Percentiles rank a stretch among this genome's conserved stretches.
phyloP scores from a whole-genome alignment of 768 basidiomycete species.

The Termitomyces bulborhizus region DNA sequence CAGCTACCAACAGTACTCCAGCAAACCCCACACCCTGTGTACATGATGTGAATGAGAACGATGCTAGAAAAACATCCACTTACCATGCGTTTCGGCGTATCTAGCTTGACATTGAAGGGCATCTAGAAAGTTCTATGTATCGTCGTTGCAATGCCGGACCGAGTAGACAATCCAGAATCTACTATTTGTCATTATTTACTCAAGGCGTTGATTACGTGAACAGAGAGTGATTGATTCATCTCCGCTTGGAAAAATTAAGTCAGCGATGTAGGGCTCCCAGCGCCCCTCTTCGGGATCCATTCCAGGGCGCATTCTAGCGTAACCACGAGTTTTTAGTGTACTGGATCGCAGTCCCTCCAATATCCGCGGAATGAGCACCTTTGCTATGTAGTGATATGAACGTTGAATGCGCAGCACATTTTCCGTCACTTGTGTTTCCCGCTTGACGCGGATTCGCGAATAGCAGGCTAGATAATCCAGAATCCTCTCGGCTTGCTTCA shows the following conservation, averaged over 20 bases:
- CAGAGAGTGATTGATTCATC: background rate
- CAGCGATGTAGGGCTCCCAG: background rate
- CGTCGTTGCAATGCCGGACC: background rate
- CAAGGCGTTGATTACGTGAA: background rate
- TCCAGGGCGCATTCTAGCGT: too few relatives aligned
- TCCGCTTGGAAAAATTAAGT: background rate
- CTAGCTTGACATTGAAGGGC: slow-evolving; percentile 9
- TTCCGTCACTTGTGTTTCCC: too few relatives aligned
- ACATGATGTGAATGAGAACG: background rate
- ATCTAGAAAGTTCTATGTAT: slow-evolving; percentile 1
- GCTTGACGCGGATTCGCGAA: too few relatives aligned
- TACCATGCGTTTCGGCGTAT: slow-evolving; percentile 17
- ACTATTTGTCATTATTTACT: slow-evolving; percentile 7
- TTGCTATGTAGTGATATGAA: background rate
- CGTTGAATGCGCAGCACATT: background rate
- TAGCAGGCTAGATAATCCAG: background rate
- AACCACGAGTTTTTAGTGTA: background rate
- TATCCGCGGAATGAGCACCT: background rate
- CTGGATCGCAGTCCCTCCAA: background rate
- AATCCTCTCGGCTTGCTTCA: background rate
- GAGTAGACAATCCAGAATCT: background rate
- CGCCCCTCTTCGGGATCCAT: background rate
- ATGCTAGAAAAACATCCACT: background rate
- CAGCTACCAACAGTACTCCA: slow-evolving; percentile 24
- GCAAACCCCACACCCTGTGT: slow-evolving; percentile 23